Base-by-base conservation (phyloP, 148 eudicot genomes). In the Arctostaphylos glauca region DNA sequence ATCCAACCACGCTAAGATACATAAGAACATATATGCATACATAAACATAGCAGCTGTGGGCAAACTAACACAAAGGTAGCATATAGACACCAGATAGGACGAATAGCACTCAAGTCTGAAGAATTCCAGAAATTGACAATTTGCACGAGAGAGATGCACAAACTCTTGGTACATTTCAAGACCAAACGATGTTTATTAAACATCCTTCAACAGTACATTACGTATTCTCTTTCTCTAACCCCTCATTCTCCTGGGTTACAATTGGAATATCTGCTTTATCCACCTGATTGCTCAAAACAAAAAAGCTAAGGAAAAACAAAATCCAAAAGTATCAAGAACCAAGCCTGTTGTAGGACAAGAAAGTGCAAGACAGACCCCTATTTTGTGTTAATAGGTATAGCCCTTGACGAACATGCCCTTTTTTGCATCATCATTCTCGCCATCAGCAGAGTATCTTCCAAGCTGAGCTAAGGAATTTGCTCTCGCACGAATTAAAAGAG, bases 381-480 rank as follows among this genome's bases (percentile, higher is more conserved):
- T 43, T 60, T 19, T 1, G 14, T 75, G 71, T 92, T 85, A 96
- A 86, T 96, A 96, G 70, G 95, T 92, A 86, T 94, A 96, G 78
- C 98, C 98, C 93, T 93, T 90, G 81, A 94, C 97, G 59, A 96
- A 96, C 98, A 96, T 96, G 82, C 98, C 98, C 86, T 91, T 89
- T 90, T 90, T 94, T 53, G 98, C 96, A 15, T 92, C 98, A 59
- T 94, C 98, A 23, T 84, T 84, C 89, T 96, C 98, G 0, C 94
- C 96, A 66, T 93, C 91, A 54, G 94, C 96, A 3, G 96, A 87
- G 87, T 95, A 95, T 83, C 81, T 91, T 25, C 98, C 98, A 0
- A 96, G 98, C 83, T 96, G 98, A 44, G 98, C 98, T 78, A 94
- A 82, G 81, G 98, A 96, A 81, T 96, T 96, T 52, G 98, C 98